Evolutionary conservation across 2,329 filamentous ascomycete genomes (phyloP).

Genomic region (Chrysosporium queenslandicum): DNA sequence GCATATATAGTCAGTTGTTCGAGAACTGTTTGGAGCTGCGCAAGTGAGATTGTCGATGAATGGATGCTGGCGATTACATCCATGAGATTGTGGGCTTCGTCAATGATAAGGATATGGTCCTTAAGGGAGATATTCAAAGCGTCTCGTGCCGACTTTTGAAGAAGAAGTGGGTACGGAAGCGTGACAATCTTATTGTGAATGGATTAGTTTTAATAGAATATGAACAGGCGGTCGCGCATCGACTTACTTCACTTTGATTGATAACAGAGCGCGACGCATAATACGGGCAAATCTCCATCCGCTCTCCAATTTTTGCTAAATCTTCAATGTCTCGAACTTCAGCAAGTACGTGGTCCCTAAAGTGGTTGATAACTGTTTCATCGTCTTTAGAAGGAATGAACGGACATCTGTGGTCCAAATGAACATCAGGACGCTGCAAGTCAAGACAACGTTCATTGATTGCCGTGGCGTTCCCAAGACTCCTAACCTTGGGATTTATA

Average conservation of each 20-base stretch:
- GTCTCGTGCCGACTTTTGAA: conserved; percentile 79
- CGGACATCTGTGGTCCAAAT: conserved; percentile 58
- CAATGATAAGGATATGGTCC: conserved; percentile 83
- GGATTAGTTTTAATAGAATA: background rate
- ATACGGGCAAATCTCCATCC: conserved; percentile 79
- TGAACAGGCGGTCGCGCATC: background rate
- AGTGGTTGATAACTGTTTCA: conserved; percentile 60
- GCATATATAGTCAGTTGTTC: conserved; percentile 72
- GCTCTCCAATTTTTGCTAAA: conserved; percentile 64
- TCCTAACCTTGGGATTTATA: conserved; percentile 74
- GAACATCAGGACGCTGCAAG: conserved; percentile 61
- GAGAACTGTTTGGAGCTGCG: conserved; percentile 62
- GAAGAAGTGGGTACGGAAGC: conserved; percentile 77
- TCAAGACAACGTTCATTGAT: conserved; percentile 93
- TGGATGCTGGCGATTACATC: conserved; percentile 84
- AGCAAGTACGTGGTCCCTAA: conserved; percentile 74
- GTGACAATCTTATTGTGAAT: conserved; percentile 57
- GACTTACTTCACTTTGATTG: conserved; percentile 60
- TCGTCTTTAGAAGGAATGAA: conserved; percentile 73
- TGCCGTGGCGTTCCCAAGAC: conserved; percentile 58
- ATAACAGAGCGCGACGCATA: conserved; percentile 85
- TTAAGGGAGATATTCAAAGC: conserved; percentile 79
- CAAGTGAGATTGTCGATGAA: conserved; percentile 63
- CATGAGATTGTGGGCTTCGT: conserved; percentile 97
- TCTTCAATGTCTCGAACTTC: conserved; percentile 91